Conservation (phyloP, 176 grass and related monocot genomes). For the Oryza meridionalis region DNA sequence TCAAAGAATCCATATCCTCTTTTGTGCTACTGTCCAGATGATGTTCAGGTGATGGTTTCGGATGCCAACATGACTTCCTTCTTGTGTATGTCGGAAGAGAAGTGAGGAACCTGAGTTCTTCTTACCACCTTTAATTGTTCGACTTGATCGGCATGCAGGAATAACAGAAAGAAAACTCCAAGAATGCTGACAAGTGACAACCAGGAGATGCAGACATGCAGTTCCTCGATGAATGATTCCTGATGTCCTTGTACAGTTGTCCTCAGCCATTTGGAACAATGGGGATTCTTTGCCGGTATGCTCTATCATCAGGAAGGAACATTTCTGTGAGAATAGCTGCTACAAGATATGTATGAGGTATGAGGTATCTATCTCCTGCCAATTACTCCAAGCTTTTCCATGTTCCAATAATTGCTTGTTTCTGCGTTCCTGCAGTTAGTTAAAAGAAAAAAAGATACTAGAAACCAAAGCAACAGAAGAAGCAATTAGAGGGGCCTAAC, state of each 20-base stretch:
- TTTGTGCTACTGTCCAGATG: neutral
- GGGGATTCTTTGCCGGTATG: neutral
- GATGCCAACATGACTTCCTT: neutral
- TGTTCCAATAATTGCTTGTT: constrained; percentile 36
- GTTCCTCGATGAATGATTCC: neutral
- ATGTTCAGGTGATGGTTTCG: neutral
- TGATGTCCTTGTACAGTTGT: neutral
- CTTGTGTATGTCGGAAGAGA: constrained; percentile 6
- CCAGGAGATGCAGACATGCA: neutral
- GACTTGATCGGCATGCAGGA: neutral
- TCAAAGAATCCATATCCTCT: neutral
- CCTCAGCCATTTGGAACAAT: constrained; percentile 4
- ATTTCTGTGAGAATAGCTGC: neutral
- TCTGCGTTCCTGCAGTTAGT: constrained; percentile 21
- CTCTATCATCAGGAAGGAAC: constrained; percentile 18
- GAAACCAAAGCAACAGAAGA: neutral
- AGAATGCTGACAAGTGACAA: neutral
- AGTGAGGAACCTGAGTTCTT: constrained; percentile 22
- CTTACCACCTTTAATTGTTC: neutral
- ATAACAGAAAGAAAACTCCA: neutral
- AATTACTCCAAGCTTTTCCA: constrained; percentile 4
- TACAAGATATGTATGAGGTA: constrained; percentile 13
- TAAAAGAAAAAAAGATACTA: neutral
- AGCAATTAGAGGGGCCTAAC: constrained; percentile 15
- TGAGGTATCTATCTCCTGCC: constrained; percentile 15